phyloP scores from a whole-genome alignment of 1,284 basidiomycete species.

The Ceratorhiza oryzae-sativae region DNA sequence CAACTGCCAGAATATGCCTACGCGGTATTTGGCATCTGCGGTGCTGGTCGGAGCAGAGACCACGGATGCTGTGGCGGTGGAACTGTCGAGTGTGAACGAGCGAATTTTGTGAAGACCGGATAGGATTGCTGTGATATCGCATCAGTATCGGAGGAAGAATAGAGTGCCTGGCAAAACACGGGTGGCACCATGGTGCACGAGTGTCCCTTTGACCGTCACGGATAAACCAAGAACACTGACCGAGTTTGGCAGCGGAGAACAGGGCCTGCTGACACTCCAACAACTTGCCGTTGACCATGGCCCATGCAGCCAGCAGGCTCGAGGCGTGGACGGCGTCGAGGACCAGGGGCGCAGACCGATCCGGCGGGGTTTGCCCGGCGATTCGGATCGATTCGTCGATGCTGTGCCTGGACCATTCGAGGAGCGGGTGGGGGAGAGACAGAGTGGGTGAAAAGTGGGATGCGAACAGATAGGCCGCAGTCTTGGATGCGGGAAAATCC shows the following conservation, averaged over 20 bases:
- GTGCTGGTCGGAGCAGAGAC: background rate
- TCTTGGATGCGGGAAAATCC: slow-evolving; percentile 13
- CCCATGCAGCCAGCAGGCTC: slow-evolving; percentile 4
- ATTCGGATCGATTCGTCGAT: slow-evolving; percentile 19
- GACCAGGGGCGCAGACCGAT: slow-evolving; percentile 1
- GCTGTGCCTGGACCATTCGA: slow-evolving; percentile 10
- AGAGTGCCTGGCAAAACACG: background rate
- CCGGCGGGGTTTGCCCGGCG: background rate
- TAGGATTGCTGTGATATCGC: slow-evolving; percentile 2
- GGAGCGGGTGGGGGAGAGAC: background rate
- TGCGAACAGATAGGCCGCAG: slow-evolving; percentile 18
- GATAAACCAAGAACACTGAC: too few relatives aligned
- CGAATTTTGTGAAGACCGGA: slow-evolving; percentile 25
- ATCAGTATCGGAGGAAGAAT: background rate
- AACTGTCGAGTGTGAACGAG: background rate
- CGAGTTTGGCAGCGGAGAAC: slow-evolving; percentile 29
- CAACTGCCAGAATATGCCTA: slow-evolving; percentile 27
- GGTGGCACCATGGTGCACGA: too few relatives aligned
- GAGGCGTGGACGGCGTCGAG: slow-evolving; percentile 34
- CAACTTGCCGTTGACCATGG: slow-evolving; percentile 5
- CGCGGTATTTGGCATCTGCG: slow-evolving; percentile 3
- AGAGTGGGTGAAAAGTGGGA: slow-evolving; percentile 6
- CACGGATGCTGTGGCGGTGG: background rate
- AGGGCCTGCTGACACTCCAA: slow-evolving; percentile 32
- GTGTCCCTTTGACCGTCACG: too few relatives aligned